Percentiles rank a stretch among this genome's conserved stretches.
These are phyloP conservation scores for Pythium periplocum DNA, from an alignment of 352 stramenopile genomes.

Conservation along the genomic window DNA sequence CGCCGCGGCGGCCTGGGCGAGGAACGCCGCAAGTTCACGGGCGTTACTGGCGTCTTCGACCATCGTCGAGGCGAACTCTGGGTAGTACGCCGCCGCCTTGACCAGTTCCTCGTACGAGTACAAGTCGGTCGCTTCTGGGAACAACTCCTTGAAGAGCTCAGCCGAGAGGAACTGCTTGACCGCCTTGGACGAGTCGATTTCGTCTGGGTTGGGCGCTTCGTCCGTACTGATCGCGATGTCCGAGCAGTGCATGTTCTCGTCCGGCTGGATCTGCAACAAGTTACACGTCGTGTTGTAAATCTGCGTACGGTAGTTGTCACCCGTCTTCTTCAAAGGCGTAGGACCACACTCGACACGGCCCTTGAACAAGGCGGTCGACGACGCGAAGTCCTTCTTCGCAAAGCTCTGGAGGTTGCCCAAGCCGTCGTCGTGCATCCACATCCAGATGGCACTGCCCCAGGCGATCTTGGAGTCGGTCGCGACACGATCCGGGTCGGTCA, in stretches of 20 bases:
- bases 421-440: conserved; percentile 6
- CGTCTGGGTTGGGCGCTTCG: not conserved
- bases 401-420: not conserved
- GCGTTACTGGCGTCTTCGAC: conserved; percentile 2
- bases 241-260: conserved; percentile 2
- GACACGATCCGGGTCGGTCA: conserved; percentile 8
- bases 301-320: not conserved
- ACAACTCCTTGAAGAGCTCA: conserved; percentile 5
- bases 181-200: not conserved
- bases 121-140: conserved; percentile 7
- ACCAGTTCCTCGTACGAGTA: conserved; percentile 10
- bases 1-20: conserved; percentile 8
- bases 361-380: conserved; percentile 2
- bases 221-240: not conserved
- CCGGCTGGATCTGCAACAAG: conserved; percentile 1
- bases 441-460: conserved; percentile 13
- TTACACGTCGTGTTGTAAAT: conserved; percentile 4
- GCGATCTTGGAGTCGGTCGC: conserved; percentile 4
- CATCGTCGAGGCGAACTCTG: conserved; percentile 8
- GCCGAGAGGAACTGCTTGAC: not conserved
- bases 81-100: conserved; percentile 9
- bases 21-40: conserved; percentile 12
- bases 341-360: not conserved
- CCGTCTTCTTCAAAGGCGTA: not conserved
- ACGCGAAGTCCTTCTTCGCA: conserved; percentile 1